Evolutionary conservation across 2,329 filamentous ascomycete species (phyloP).

Genomic region (Sporothrix variecibatus): DNA sequence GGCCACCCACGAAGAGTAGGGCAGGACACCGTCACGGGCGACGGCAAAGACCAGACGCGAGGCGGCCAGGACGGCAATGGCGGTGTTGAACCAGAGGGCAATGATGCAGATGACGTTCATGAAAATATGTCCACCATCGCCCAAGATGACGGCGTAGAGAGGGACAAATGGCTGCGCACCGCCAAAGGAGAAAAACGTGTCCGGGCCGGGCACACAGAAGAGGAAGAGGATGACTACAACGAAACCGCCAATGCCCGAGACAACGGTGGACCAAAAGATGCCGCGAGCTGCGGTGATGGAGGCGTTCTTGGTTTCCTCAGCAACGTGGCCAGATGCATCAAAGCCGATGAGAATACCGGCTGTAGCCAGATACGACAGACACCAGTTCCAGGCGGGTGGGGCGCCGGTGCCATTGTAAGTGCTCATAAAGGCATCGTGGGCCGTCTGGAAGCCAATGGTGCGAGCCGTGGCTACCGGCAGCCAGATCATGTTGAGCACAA

Average conservation of each 20-base stretch:
- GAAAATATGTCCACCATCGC: constrained; percentile 26
- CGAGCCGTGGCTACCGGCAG: constrained; percentile 25
- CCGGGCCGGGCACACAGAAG: constrained; percentile 26
- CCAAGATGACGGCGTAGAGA: constrained; percentile 27
- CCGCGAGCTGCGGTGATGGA: constrained; percentile 25
- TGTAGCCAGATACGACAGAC: constrained; percentile 28
- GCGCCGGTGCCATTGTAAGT: constrained; percentile 30
- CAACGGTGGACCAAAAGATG: constrained; percentile 29
- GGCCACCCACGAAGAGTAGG: constrained; percentile 24
- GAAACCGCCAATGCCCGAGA: constrained; percentile 27
- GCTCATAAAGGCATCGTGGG: constrained; percentile 29
- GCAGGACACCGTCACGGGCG: constrained; percentile 28
- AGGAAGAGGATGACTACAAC: constrained; percentile 25
- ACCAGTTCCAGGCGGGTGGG: constrained; percentile 29
- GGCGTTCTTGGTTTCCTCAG: constrained; percentile 30
- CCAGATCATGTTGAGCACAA: constrained; percentile 29
- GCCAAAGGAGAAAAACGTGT: constrained; percentile 25
- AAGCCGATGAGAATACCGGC: constrained; percentile 29
- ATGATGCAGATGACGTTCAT: constrained; percentile 28
- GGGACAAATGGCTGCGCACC: constrained; percentile 29
- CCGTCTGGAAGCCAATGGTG: constrained; percentile 26
- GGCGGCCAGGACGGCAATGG: constrained; percentile 28
- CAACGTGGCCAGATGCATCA: constrained; percentile 29
- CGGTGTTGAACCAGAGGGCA: constrained; percentile 29
- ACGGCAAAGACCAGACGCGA: constrained; percentile 29